Evolutionary conservation across 1,284 basidiomycete genomes (phyloP).

Genomic region (Ceratobasidium sp.): DNA sequence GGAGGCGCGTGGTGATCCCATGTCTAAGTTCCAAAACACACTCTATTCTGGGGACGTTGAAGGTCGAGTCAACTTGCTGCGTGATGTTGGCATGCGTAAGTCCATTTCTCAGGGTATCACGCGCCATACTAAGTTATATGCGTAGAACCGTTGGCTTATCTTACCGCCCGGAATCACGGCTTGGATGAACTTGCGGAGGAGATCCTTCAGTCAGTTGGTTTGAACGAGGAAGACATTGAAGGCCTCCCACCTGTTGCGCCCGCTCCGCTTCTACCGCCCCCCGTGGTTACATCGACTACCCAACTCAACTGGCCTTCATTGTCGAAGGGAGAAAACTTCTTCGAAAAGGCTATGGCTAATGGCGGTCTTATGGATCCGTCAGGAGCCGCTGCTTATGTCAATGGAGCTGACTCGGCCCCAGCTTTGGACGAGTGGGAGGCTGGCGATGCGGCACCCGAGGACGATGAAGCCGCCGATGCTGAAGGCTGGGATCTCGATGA

Average conservation of each 20-base stretch:
- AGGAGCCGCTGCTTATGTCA: slow-evolving; percentile 69
- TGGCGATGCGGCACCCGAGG: slow-evolving; percentile 77
- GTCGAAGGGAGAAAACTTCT: slow-evolving; percentile 90
- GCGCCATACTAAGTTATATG: slow-evolving; percentile 21
- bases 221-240: slow-evolving; percentile 90
- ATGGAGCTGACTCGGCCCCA: slow-evolving; percentile 78
- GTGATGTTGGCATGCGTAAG: slow-evolving; percentile 93
- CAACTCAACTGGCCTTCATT: slow-evolving; percentile 91
- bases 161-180: slow-evolving; percentile 96
- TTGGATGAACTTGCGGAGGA: slow-evolving; percentile 91
- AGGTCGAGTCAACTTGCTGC: slow-evolving; percentile 87
- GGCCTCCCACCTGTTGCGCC: slow-evolving; percentile 78
- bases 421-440: slow-evolving; percentile 88
- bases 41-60: slow-evolving; percentile 92
- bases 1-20: slow-evolving; percentile 93
- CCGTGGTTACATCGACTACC: slow-evolving; percentile 80
- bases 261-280: slow-evolving; percentile 81
- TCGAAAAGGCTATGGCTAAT: slow-evolving; percentile 92
- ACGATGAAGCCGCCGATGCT: slow-evolving; percentile 63
- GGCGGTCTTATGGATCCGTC: slow-evolving; percentile 76
- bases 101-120: slow-evolving; percentile 45
- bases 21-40: slow-evolving; percentile 99
- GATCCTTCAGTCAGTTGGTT: slow-evolving; percentile 89
- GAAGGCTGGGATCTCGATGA: slow-evolving; percentile 94
- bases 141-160: slow-evolving; percentile 93